Conservation (phyloP, 2,329 filamentous ascomycete species). For the Colletotrichum lini region DNA sequence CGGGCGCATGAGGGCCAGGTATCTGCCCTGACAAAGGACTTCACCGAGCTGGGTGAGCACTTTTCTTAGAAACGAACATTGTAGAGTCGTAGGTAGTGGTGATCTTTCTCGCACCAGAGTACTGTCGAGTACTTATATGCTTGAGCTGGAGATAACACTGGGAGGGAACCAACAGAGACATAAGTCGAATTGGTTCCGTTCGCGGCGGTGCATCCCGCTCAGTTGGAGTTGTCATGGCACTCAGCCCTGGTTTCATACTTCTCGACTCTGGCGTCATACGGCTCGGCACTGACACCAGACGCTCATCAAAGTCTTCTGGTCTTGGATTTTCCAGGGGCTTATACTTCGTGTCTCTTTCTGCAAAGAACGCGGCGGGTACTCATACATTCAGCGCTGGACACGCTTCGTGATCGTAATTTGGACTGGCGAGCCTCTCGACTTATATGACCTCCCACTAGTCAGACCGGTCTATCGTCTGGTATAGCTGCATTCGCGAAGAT, state of each 20-base stretch:
- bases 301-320: neutral
- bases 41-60: conserved; percentile 49
- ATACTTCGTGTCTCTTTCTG: neutral
- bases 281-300: too few species aligned
- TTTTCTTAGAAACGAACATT: neutral
- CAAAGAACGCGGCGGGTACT: too few species aligned
- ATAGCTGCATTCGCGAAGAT: neutral
- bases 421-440: too few species aligned
- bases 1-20: conserved; percentile 56
- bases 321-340: too few species aligned
- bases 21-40: conserved; percentile 53
- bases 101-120: neutral
- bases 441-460: too few species aligned
- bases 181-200: neutral
- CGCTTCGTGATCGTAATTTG: too few species aligned
- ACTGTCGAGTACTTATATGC: neutral
- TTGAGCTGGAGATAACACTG: neutral
- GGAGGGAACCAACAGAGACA: neutral
- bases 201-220: neutral
- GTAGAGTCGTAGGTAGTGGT: too few species aligned
- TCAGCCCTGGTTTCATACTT: neutral
- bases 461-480: neutral
- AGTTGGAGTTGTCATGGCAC: neutral
- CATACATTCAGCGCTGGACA: too few species aligned
- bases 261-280: neutral